phyloP scores from a whole-genome alignment of 305 asterid genomes.

The Fraxinus ornus region DNA sequence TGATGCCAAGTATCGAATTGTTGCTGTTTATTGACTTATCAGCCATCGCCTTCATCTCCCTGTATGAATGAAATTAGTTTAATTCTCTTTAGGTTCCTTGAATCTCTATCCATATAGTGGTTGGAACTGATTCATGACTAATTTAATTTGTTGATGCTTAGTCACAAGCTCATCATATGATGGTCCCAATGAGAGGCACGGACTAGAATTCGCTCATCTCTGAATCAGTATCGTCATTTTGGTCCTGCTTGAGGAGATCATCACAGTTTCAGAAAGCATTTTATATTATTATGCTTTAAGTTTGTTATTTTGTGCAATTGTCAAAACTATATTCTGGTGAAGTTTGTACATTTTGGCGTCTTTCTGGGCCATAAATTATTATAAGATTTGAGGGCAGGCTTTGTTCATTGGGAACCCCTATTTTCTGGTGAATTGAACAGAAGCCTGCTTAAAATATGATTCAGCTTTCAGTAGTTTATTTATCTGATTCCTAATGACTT shows the following conservation, averaged over 20 bases:
- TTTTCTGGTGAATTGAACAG: not conserved
- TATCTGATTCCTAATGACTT: not conserved
- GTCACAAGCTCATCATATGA: constrained; percentile 57
- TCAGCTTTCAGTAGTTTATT: not conserved
- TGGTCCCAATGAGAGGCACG: constrained; percentile 59
- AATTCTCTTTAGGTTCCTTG: not conserved
- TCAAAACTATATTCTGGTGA: constrained; percentile 22
- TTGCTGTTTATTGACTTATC: not conserved
- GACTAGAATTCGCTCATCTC: constrained; percentile 34
- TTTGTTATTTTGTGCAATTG: constrained; percentile 18
- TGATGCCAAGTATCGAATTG: not conserved
- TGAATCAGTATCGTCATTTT: constrained; percentile 16
- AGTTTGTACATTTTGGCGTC: constrained; percentile 37
- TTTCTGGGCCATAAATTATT: not conserved
- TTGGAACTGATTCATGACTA: not conserved
- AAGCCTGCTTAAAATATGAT: not conserved
- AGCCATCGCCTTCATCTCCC: not conserved
- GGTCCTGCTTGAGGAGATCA: constrained; percentile 26
- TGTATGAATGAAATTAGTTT: not conserved
- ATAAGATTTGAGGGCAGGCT: not conserved
- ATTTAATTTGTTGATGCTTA: constrained; percentile 21
- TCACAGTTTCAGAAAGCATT: constrained; percentile 26
- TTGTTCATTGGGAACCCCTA: not conserved
- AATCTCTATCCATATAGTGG: not conserved
- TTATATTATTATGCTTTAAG: constrained; percentile 24